Conservation (phyloP, 2,329 filamentous ascomycete species). For the Neospermospora avenae region DNA sequence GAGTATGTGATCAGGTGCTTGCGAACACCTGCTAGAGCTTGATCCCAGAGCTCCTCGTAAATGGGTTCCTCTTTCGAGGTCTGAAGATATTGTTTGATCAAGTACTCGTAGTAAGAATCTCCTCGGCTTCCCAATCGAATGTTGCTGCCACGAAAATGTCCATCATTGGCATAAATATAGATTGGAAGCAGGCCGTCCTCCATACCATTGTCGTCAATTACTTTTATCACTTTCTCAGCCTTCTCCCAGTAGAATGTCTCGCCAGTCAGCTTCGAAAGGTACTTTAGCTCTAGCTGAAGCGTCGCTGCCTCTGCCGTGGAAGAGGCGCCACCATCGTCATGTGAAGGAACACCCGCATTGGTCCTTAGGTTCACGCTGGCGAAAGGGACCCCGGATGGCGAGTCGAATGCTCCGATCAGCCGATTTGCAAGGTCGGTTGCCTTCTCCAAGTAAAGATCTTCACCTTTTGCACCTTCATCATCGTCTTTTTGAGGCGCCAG, state of each 20-base stretch:
- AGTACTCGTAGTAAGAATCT: constrained; percentile 98
- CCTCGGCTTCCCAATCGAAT: constrained; percentile 91
- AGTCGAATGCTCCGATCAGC: constrained; percentile 83
- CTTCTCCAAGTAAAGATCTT: constrained; percentile 94
- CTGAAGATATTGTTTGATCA: constrained; percentile 97
- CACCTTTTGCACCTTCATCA: constrained; percentile 68
- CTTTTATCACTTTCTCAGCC: constrained; percentile 86
- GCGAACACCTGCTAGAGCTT: constrained; percentile 78
- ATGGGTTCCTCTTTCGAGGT: constrained; percentile 81
- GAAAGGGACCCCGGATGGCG: constrained; percentile 79
- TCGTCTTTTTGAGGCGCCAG: constrained; percentile 72
- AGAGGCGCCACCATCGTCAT: constrained; percentile 81
- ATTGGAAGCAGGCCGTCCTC: constrained; percentile 87
- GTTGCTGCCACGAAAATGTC: constrained; percentile 77
- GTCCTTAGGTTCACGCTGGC: constrained; percentile 86
- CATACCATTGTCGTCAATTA: constrained; percentile 77
- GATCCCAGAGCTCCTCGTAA: constrained; percentile 91
- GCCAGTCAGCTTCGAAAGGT: constrained; percentile 89
- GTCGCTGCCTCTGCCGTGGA: constrained; percentile 93
- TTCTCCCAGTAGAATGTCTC: constrained; percentile 91
- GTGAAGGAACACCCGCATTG: constrained; percentile 72
- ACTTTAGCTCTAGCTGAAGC: constrained; percentile 95
- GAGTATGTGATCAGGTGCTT: constrained; percentile 93
- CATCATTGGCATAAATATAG: constrained; percentile 76
- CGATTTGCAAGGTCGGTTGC: constrained; percentile 89